Evolutionary conservation across 352 stramenopile genomes (phyloP).

Genomic region (Thraustotheca clavata): DNA sequence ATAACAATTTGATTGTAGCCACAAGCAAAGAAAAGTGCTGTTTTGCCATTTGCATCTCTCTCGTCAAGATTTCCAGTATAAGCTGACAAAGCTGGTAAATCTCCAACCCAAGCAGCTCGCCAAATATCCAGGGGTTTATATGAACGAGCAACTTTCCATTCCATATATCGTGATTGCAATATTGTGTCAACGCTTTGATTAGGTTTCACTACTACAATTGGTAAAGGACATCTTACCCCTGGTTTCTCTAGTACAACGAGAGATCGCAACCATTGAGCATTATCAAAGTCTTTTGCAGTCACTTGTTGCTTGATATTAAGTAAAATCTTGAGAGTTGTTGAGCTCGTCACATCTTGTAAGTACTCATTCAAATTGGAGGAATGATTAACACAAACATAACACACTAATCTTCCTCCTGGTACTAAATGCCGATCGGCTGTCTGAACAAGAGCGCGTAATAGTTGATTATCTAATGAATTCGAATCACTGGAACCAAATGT

Average conservation of each 20-base stretch:
- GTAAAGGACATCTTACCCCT: not conserved
- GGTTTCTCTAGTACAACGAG: conserved; percentile 5
- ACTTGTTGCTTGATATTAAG: not conserved
- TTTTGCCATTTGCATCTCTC: conserved; percentile 8
- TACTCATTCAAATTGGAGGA: not conserved
- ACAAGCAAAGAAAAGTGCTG: conserved; percentile 6
- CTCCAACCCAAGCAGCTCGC: conserved; percentile 16
- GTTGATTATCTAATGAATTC: conserved; percentile 2
- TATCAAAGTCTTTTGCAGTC: not conserved
- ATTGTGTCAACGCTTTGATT: not conserved
- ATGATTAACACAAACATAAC: conserved; percentile 4
- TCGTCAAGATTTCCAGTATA: conserved; percentile 4
- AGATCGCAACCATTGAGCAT: conserved; percentile 1
- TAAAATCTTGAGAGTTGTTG: not conserved
- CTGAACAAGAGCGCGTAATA: not conserved
- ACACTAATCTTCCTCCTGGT: not conserved
- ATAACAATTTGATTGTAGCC: conserved; percentile 14
- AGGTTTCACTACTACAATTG: not conserved
- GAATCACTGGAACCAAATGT: conserved; percentile 19
- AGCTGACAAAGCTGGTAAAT: not conserved
- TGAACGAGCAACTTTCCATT: not conserved
- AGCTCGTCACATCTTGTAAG: not conserved
- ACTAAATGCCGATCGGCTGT: not conserved
- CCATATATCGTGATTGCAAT: not conserved
- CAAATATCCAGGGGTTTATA: conserved; percentile 9